These are phyloP conservation scores for Alternaria sp. DNA, from an alignment of 2,329 filamentous ascomycete genomes.

Conservation along the genomic window DNA sequence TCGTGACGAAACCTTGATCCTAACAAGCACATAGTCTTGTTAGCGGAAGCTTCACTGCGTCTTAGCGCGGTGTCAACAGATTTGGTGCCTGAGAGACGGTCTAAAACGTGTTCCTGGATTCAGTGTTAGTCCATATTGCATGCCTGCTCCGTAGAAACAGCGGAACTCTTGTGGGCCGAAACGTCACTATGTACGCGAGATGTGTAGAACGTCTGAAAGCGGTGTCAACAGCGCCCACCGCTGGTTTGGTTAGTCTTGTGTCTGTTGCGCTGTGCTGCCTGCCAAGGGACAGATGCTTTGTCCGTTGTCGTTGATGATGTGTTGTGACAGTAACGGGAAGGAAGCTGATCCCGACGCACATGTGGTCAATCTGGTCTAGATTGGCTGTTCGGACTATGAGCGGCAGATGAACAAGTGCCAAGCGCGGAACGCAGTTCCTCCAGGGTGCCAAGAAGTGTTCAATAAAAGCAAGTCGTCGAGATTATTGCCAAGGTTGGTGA, in stretches of 20 bases:
- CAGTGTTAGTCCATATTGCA: neutral
- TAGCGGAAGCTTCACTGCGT: slow-evolving; percentile 8
- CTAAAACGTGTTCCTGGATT: neutral
- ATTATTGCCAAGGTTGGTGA: slow-evolving; percentile 23
- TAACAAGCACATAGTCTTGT: slow-evolving; percentile 21
- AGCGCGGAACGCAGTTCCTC: slow-evolving; percentile 35
- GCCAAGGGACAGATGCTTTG: neutral
- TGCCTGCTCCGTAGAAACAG: neutral
- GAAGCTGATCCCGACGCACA: neutral
- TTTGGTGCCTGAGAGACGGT: neutral
- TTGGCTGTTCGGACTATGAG: slow-evolving; percentile 6
- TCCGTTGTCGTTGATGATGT: neutral
- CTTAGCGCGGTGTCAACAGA: neutral
- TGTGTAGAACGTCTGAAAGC: neutral
- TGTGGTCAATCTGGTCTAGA: slow-evolving; percentile 10
- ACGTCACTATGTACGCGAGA: neutral
- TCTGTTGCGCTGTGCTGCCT: neutral
- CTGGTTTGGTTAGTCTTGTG: neutral
- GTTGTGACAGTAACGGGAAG: neutral
- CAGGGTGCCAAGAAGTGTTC: slow-evolving; percentile 25
- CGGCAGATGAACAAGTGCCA: slow-evolving; percentile 23
- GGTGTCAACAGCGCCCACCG: neutral
- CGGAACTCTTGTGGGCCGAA: neutral
- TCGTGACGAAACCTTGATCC: slow-evolving; percentile 20
- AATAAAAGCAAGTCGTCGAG: slow-evolving; percentile 14